Base-by-base conservation (phyloP, 164 flowering plant species). In the Dillenia turbinata region DNA sequence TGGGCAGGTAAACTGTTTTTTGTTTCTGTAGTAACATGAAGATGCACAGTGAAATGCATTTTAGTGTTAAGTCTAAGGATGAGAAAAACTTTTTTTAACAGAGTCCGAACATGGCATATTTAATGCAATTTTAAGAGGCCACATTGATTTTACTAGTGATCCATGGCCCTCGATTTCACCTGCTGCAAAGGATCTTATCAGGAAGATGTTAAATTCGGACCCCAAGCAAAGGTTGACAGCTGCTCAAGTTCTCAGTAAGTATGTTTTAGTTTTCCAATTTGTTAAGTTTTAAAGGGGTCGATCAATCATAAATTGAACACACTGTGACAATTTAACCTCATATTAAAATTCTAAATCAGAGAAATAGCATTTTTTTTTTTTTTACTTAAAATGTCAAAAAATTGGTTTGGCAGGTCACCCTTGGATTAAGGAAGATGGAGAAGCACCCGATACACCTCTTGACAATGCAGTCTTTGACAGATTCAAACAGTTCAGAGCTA, bases 381-480 rank as follows among this genome's bases (percentile, higher is more conserved):
- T n/a, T 26, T 10, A 22, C 49, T 57, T 9, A 52, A 12, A 6
- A 24, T 19, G 5, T 9, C 9, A 40, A 59, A n/a, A n/a, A 51
- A 16, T 43, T 13, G 46, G 49, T 17, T 51, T 26, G 26, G 58
- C 78, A 92, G 96, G 75, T 81, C 97, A 93, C 80, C 96, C 97
- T 65, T 93, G 98, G 98, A 87, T 90, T 59, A 93, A 88, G 81
- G 96, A 92, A 79, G 98, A 84, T 68, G 98, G 98, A 61, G 98
- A 92, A 66, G 98, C 96, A 71, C 96, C 98, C 10, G 98, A 90
- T 67, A 84, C 79, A 60, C 98, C 98, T 56, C 94, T 93, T 67
- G 97, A 90, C 77, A 90, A 88, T 75, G 92, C 92, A 47, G 98
- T 93, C 9, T 64, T 93, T 15, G 77, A 66, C 49, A 83, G 97